Evolutionary conservation across 2,329 filamentous ascomycete genomes (phyloP), one percentile per base, ranked within the genome.

Genomic region (Alternaria infectoria): DNA sequence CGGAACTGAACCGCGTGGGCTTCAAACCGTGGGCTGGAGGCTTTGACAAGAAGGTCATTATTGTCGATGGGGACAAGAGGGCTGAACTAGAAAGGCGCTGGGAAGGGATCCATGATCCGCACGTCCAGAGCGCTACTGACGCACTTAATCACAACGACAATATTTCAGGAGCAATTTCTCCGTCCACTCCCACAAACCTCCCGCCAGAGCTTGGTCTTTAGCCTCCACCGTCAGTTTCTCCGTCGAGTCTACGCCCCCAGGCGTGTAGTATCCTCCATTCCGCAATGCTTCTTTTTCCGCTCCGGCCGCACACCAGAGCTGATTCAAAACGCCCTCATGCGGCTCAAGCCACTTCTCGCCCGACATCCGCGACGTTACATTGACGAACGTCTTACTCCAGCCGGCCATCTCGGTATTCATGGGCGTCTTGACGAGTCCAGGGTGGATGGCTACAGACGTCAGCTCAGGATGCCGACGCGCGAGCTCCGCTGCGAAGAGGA

Each of bases 401-500:
- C 70, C 54, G 6, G 51, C 59, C 57, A 74, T 57, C 2, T 58
- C 68, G 11, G 70, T 67, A 5, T 79, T 70, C 17, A 84, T 63
- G 2, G 79, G 6, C 12, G 84, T 85, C n/a, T 77, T 62, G 21
- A 86, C 82, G n/a, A 83, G 75, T 7, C 85, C 85, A 0, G 85
- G 85, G 62, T 87, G 84, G 2, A 86, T 65, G 0, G 80, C 74
- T 0, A 82, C 78, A 9, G 74, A 74, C 0, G 78, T 83, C 55
- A 86, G 79, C 5, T 74, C 56, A 1, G 84, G 84, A 62, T 86
- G 82, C 0, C 75, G 77, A n/a, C 69, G 60, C 0, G 82, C 81
- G 5, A 85, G 74, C 51, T 82, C 78, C 4, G 73, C 68, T 0
- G 82, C 74, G 67, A 81, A 85, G 1, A 86, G 79, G 12, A 86